Percentiles rank a stretch among this genome's conserved stretches.
Conservation (phyloP, 1,139 yeast species). For the Diutina ranongensis region DNA sequence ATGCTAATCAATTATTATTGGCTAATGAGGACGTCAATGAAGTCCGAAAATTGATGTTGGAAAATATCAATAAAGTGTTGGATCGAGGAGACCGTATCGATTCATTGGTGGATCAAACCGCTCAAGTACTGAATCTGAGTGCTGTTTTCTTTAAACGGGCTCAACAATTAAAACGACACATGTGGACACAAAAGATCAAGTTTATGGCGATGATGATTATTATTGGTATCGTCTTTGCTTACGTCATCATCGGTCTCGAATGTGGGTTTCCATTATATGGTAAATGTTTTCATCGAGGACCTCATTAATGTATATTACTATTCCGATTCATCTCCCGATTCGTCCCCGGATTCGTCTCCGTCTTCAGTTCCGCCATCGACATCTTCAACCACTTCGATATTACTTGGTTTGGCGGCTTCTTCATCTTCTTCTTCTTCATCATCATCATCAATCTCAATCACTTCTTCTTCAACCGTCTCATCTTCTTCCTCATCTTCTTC, state of each 20-base stretch:
- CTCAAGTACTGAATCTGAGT: slow-evolving; percentile 56
- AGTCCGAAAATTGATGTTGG: slow-evolving; percentile 52
- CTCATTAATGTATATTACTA: too few relatives aligned
- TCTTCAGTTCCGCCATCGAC: too few relatives aligned
- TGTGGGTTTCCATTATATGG: slow-evolving; percentile 40
- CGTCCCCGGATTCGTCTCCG: too few relatives aligned
- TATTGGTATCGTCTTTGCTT: slow-evolving; percentile 18
- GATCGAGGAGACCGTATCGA: slow-evolving; percentile 75
- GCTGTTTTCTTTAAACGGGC: slow-evolving; percentile 67
- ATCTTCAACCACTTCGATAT: slow-evolving; percentile 10
- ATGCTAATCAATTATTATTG: slow-evolving; percentile 28
- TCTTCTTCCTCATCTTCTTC: slow-evolving; percentile 9
- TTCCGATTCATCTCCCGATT: too few relatives aligned
- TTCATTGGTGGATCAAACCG: slow-evolving; percentile 70
- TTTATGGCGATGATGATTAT: slow-evolving; percentile 20
- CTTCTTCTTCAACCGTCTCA: slow-evolving; percentile 7
- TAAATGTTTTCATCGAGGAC: slow-evolving; percentile 16
- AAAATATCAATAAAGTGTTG: slow-evolving; percentile 55
- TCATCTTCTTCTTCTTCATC: slow-evolving; percentile 7
- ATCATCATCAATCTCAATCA: slow-evolving; percentile 6
- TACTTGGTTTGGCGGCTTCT: slow-evolving; percentile 8
- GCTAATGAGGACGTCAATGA: slow-evolving; percentile 42
- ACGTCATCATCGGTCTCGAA: slow-evolving; percentile 33
- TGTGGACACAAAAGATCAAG: slow-evolving; percentile 54
- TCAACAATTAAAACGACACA: slow-evolving; percentile 45